Evolutionary conservation across 257 asterid species (phyloP).

Genomic region (Echium plantagineum): DNA sequence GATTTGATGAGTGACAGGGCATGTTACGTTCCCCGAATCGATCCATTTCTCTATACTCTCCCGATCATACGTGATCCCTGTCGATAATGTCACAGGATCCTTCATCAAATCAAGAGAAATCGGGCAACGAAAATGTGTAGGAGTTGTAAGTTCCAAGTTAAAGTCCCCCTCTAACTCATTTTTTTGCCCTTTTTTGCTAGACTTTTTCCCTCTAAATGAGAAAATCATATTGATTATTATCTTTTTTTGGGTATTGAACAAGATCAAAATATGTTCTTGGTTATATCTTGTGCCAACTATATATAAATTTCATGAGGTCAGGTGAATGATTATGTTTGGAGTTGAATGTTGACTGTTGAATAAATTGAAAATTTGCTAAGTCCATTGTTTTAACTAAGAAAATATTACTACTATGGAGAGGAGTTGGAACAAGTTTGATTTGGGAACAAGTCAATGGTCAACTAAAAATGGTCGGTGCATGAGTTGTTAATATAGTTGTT

Average conservation of each 20-base stretch:
- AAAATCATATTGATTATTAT: conserved; percentile 7
- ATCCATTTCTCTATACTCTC: conserved; percentile 46
- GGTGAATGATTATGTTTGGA: background rate
- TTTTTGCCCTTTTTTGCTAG: background rate
- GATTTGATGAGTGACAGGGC: conserved; percentile 39
- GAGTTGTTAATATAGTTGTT: too few species aligned
- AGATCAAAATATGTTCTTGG: background rate
- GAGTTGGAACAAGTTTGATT: background rate
- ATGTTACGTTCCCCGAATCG: conserved; percentile 29
- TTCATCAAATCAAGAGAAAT: conserved; percentile 29
- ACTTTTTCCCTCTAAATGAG: conserved; percentile 11
- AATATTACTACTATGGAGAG: too few species aligned
- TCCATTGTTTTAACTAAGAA: conserved; percentile 5
- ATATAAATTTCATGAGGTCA: conserved; percentile 10
- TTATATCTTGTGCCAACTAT: background rate
- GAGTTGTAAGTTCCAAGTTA: conserved; percentile 11
- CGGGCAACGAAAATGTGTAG: conserved; percentile 9
- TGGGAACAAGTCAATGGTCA: too few species aligned
- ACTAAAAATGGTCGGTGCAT: too few species aligned
- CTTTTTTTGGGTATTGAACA: background rate
- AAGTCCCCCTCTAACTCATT: conserved; percentile 3
- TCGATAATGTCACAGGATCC: conserved; percentile 56
- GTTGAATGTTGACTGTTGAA: conserved; percentile 33
- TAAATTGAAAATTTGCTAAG: conserved; percentile 7
- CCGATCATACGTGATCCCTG: conserved; percentile 50